Percentiles rank a stretch among this genome's conserved stretches.
Conservation (phyloP, 2,329 filamentous ascomycete species). For the Pezicula rhizophila region DNA sequence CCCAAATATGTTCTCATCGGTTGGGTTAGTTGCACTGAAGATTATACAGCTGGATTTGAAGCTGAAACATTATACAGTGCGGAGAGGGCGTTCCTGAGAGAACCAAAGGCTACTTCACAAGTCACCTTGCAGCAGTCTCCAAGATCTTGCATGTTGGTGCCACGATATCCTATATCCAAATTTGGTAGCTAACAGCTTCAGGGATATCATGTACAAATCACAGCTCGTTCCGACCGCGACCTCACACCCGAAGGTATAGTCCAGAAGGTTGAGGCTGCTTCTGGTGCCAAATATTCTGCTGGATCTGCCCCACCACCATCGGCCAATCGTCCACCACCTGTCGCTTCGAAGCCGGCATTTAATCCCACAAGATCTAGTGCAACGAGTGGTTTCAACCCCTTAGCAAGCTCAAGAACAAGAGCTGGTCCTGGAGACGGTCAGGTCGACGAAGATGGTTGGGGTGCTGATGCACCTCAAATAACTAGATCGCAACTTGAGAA, state of each 20-base stretch:
- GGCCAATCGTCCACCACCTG: slow-evolving; percentile 45
- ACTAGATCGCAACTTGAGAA: slow-evolving; percentile 85
- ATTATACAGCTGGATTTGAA: background rate
- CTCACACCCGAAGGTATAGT: slow-evolving; percentile 83
- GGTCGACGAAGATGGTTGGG: slow-evolving; percentile 87
- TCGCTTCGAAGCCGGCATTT: slow-evolving; percentile 86
- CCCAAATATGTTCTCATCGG: slow-evolving; percentile 91
- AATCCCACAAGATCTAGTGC: slow-evolving; percentile 59
- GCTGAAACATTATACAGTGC: slow-evolving; percentile 49
- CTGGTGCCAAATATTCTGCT: slow-evolving; percentile 86
- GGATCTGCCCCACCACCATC: slow-evolving; percentile 52
- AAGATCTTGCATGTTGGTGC: slow-evolving; percentile 74
- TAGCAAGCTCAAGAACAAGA: slow-evolving; percentile 58
- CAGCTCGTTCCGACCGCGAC: slow-evolving; percentile 84
- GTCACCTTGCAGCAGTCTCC: slow-evolving; percentile 80
- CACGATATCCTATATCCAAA: background rate
- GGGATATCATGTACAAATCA: slow-evolving; percentile 97
- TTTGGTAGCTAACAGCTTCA: slow-evolving; percentile 23
- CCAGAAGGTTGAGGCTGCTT: slow-evolving; percentile 90
- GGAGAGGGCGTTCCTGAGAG: slow-evolving; percentile 96
- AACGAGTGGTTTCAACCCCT: slow-evolving; percentile 55
- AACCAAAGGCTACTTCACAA: slow-evolving; percentile 98
- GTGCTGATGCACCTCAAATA: slow-evolving; percentile 84
- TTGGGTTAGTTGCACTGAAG: slow-evolving; percentile 50
- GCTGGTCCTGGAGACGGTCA: slow-evolving; percentile 44